Percentiles rank a stretch among this genome's conserved stretches.
These are phyloP conservation scores for Herpetospermum pedunculosum DNA, from an alignment of 306 rosid species.

Conservation along the genomic window DNA sequence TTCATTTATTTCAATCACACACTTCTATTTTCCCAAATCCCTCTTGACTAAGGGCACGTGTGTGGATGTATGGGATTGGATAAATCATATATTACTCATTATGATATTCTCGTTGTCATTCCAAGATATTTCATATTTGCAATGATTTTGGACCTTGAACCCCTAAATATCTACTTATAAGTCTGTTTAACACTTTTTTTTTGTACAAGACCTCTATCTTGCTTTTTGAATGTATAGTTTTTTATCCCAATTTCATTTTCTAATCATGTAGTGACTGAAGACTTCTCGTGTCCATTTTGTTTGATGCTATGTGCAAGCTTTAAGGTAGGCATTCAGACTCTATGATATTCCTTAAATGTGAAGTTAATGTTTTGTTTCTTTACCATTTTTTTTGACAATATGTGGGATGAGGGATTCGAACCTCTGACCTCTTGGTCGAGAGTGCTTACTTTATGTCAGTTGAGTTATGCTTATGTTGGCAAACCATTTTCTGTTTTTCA, in stretches of 20 bases:
- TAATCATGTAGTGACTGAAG: slow-evolving; percentile 69
- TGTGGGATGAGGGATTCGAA: too few relatives aligned
- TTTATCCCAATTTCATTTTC: slow-evolving; percentile 7
- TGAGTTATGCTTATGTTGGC: too few relatives aligned
- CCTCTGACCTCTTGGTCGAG: too few relatives aligned
- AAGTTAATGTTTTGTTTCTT: neutral
- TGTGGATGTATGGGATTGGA: neutral
- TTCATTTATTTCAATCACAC: neutral
- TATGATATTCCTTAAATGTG: neutral
- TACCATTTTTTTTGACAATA: neutral
- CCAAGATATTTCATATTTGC: neutral
- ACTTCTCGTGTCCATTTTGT: slow-evolving; percentile 90
- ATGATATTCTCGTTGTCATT: neutral
- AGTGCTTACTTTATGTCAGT: too few relatives aligned
- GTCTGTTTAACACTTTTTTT: neutral
- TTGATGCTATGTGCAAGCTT: slow-evolving; percentile 80
- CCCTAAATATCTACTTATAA: neutral
- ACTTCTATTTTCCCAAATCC: neutral
- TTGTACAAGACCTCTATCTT: neutral
- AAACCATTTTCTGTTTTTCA: too few relatives aligned
- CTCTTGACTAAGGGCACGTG: neutral
- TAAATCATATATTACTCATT: neutral
- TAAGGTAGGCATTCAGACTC: slow-evolving; percentile 42
- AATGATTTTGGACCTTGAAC: neutral
- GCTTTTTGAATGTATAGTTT: neutral